Evolutionary conservation across 352 stramenopile species (phyloP).

Genomic region (Phytophthora boehmeriae): DNA sequence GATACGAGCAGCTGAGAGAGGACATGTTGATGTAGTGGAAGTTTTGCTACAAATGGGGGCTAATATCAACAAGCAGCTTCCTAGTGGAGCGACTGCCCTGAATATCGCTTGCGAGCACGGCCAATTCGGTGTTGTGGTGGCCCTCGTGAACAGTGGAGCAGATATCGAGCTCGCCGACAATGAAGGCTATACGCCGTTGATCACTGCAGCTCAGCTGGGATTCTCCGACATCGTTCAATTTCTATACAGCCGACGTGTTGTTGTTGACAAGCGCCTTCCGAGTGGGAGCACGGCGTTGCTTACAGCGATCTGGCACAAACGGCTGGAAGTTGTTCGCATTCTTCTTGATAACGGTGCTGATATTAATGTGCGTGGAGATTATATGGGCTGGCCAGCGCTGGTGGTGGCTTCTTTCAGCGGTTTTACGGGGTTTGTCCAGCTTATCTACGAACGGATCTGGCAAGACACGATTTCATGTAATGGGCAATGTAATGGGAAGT

Average conservation of each 20-base stretch:
- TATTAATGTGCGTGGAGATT: constrained; percentile 14
- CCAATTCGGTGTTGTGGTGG: neutral
- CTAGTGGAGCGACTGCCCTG: constrained; percentile 9
- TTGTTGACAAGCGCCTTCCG: constrained; percentile 4
- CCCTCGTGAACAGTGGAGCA: constrained; percentile 9
- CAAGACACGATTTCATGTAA: too few relatives aligned
- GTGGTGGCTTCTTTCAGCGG: constrained; percentile 1
- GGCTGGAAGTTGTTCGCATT: constrained; percentile 9
- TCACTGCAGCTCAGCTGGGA: constrained; percentile 14
- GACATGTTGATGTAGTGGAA: constrained; percentile 2
- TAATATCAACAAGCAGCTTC: constrained; percentile 1
- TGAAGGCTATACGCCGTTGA: constrained; percentile 15
- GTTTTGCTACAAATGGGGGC: neutral
- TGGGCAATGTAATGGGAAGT: too few relatives aligned
- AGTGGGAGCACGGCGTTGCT: constrained; percentile 16
- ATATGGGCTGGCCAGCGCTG: constrained; percentile 7
- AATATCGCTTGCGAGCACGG: constrained; percentile 19
- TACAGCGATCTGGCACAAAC: constrained; percentile 7
- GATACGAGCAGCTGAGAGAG: constrained; percentile 11
- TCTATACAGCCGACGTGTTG: neutral
- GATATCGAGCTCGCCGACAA: constrained; percentile 9
- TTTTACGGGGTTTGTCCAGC: constrained; percentile 13
- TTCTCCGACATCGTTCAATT: constrained; percentile 15
- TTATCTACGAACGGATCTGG: constrained; percentile 13
- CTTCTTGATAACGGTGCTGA: constrained; percentile 11